Base-by-base conservation (phyloP, 352 stramenopile genomes). In the Globisporangium canariense region DNA sequence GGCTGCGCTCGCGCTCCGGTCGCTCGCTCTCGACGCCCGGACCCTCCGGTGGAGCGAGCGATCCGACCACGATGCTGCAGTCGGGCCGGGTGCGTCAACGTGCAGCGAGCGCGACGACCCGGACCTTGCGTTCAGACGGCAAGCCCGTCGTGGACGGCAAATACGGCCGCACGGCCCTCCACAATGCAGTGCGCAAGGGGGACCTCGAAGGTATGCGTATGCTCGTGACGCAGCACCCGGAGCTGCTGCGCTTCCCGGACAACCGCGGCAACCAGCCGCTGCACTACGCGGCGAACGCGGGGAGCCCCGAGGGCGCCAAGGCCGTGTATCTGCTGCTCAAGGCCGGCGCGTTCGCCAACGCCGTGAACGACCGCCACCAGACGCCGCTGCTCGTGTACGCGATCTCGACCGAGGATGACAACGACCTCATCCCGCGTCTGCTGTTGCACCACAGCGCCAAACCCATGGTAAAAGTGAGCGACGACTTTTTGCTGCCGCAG, bases 211-310 rank as follows among this genome's bases (percentile, higher is more conserved):
- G 61, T 11, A 72, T 88, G 53, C 60, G 65, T 50, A 59, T 52
- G 18, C 16, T 88, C 14, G 22, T 84, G 8, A 34, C 60, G 13
- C 64, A 73, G 49, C 68, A 81, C 18, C 75, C 79, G 5, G 73
- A 74, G 46, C 64, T 88, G 22, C 52, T 86, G 34, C 66, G 62
- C 0, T 66, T 69, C 4, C 47, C 70, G 0, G 79, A 88, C 64
- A 77, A 71, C 34, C 75, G 79, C 40, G 79, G 79, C 43, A 88
- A 88, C 62, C 77, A 81, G 47, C 75, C 79, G n/a, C 64, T 88
- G 47, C 79, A 88, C 56, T 88, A 88, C 57, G 79, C 79, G 1
- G 77, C 74, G 25, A 82, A 77, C 49, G 66, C 67, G 3, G 69
- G 59, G n/a, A 70, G 70, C 20, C 65, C 68, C 2, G 64, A 83